Conservation (phyloP, 306 rosid species). For the Luffa aegyptiaca region DNA sequence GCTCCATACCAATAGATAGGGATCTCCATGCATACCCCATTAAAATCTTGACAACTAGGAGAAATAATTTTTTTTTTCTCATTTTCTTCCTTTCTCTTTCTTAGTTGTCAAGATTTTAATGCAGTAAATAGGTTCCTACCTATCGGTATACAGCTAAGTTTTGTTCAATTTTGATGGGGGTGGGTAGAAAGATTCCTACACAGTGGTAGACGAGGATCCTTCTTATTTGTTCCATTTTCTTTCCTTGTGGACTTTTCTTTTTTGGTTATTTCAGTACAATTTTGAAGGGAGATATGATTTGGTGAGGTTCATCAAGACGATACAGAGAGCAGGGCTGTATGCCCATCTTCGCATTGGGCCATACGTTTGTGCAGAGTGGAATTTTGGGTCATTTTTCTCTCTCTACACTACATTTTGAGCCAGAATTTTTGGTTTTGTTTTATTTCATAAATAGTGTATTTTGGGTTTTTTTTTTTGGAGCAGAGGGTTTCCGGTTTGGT, state of each 20-base stretch:
- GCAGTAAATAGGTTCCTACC: too few relatives aligned
- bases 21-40: too few relatives aligned
- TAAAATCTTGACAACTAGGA: too few relatives aligned
- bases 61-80: too few relatives aligned
- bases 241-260: background rate
- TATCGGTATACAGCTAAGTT: too few relatives aligned
- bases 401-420: background rate
- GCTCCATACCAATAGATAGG: too few relatives aligned
- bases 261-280: conserved; percentile 45
- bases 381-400: conserved; percentile 58
- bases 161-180: too few relatives aligned
- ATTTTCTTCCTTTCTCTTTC: background rate
- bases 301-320: conserved; percentile 73
- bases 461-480: background rate
- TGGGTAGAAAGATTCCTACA: too few relatives aligned
- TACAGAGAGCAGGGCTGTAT: conserved; percentile 81
- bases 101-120: background rate
- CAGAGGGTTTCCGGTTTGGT: conserved; percentile 98
- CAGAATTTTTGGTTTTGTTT: background rate
- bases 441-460: background rate
- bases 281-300: conserved; percentile 81
- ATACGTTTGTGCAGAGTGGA: conserved; percentile 98
- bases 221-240: background rate
- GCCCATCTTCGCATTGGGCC: conserved; percentile 98
- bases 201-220: too few relatives aligned